These are phyloP conservation scores for Naegleria lovaniensis DNA, from an alignment of 208 protist species.

Conservation along the genomic window DNA sequence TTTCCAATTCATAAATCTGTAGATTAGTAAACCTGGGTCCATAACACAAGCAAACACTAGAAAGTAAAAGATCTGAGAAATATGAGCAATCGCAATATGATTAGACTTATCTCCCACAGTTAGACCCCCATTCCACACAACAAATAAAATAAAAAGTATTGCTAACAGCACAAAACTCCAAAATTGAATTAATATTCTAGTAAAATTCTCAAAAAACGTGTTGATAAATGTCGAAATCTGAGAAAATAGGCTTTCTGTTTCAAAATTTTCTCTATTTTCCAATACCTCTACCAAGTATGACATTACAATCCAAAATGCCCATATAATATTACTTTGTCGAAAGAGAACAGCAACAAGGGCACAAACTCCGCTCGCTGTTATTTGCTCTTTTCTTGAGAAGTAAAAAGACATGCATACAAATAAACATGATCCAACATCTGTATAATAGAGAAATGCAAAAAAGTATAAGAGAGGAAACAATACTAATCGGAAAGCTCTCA, in stretches of 20 bases:
- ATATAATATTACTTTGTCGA: constrained; percentile 45
- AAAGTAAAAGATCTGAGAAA: constrained; percentile 38
- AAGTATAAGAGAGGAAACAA: constrained; percentile 33
- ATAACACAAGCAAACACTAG: background rate
- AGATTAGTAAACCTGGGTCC: background rate
- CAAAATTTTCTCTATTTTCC: background rate
- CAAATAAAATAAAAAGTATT: constrained; percentile 31
- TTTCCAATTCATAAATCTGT: background rate
- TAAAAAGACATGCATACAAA: constrained; percentile 28
- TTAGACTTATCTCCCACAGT: constrained; percentile 38
- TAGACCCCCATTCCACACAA: constrained; percentile 29
- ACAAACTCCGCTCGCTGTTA: constrained; percentile 18
- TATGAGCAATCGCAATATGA: constrained; percentile 35
- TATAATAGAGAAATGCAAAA: constrained; percentile 41
- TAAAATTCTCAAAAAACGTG: constrained; percentile 2
- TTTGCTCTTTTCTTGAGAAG: constrained; percentile 3
- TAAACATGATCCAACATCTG: constrained; percentile 34
- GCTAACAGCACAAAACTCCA: constrained; percentile 17
- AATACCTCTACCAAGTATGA: background rate
- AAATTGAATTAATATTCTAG: constrained; percentile 8
- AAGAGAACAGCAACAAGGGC: constrained; percentile 29
- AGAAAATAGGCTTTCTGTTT: background rate
- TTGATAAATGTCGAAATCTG: constrained; percentile 10
- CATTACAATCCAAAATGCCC: constrained; percentile 36
- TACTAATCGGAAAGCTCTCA: background rate